A percentile compares a stretch with the other conserved stretches of the same genome.
Evolutionary conservation across 345 rosid genomes (phyloP).

Genomic region (Eucalyptus guilfoylei): DNA sequence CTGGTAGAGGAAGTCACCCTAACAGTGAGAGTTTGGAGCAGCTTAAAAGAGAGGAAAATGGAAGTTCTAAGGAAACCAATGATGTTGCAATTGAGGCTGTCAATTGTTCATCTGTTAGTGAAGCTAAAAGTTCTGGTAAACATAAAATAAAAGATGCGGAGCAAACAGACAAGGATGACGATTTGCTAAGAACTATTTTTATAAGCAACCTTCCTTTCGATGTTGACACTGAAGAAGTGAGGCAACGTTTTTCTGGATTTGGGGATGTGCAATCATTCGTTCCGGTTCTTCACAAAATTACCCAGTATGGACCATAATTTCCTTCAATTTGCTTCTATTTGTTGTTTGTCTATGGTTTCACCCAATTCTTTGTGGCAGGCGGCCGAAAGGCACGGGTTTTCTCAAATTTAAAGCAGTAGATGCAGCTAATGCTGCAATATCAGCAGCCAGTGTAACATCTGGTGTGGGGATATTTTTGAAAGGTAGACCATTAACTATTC

Average conservation of each 20-base stretch:
- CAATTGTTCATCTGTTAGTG: slow-evolving; percentile 7
- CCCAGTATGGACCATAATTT: slow-evolving; percentile 42
- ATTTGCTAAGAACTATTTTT: slow-evolving; percentile 63
- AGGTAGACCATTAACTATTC: slow-evolving; percentile 67
- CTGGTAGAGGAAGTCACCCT: slow-evolving; percentile 24
- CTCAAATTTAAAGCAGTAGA: slow-evolving; percentile 73
- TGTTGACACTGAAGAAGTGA: slow-evolving; percentile 53
- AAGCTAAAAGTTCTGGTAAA: slow-evolving; percentile 24
- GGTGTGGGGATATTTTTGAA: slow-evolving; percentile 65
- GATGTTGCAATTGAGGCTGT: slow-evolving; percentile 11
- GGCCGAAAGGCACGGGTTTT: slow-evolving; percentile 87
- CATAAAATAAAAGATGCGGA: slow-evolving; percentile 12
- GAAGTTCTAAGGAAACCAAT: slow-evolving; percentile 5
- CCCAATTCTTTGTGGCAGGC: slow-evolving; percentile 33
- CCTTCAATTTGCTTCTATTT: background rate
- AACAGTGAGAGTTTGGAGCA: slow-evolving; percentile 11
- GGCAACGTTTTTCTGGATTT: slow-evolving; percentile 58
- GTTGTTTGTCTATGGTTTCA: background rate
- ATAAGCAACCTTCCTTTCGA: slow-evolving; percentile 87
- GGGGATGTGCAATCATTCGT: slow-evolving; percentile 65
- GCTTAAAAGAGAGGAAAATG: slow-evolving; percentile 7
- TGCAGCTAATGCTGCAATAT: slow-evolving; percentile 57
- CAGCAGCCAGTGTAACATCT: slow-evolving; percentile 53
- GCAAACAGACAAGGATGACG: slow-evolving; percentile 36
- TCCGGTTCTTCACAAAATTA: slow-evolving; percentile 77